Conservation (phyloP, 2,329 filamentous ascomycete genomes). For the Penicillium sp. region DNA sequence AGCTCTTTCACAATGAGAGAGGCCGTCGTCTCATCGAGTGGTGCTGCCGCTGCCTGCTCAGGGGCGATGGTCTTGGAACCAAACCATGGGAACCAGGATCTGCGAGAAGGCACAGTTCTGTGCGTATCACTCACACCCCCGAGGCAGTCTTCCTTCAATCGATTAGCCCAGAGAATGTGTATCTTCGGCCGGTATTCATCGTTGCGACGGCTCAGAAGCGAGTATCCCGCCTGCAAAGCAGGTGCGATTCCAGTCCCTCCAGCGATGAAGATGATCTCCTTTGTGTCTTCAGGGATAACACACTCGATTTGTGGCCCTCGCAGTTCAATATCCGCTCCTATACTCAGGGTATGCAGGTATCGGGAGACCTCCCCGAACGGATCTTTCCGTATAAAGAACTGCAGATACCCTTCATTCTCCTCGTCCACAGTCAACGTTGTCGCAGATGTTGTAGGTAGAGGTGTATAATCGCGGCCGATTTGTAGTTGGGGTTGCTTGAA, state of each 20-base stretch:
- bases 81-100: conserved; percentile 34
- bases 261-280: conserved; percentile 75
- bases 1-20: conserved; percentile 61
- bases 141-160: conserved; percentile 63
- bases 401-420: conserved; percentile 49
- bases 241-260: conserved; percentile 92
- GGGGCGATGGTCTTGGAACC: conserved; percentile 8
- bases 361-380: conserved; percentile 79
- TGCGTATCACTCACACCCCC: conserved; percentile 57
- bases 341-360: conserved; percentile 67
- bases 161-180: conserved; percentile 80
- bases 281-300: conserved; percentile 54
- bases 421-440: conserved; percentile 25
- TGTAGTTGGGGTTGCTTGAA: conserved; percentile 93
- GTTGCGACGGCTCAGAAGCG: conserved; percentile 47
- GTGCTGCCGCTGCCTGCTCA: background rate
- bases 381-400: conserved; percentile 77
- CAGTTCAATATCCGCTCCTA: conserved; percentile 67
- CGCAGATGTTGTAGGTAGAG: conserved; percentile 55
- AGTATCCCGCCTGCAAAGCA: conserved; percentile 74
- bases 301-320: conserved; percentile 77
- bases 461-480: conserved; percentile 88
- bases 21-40: conserved; percentile 4
- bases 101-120: conserved; percentile 8
- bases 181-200: conserved; percentile 49